Evolutionary conservation across 768 basidiomycete genomes (phyloP), one percentile per base, ranked within the genome.

Genomic region (Pleurotus tuoliensis): DNA sequence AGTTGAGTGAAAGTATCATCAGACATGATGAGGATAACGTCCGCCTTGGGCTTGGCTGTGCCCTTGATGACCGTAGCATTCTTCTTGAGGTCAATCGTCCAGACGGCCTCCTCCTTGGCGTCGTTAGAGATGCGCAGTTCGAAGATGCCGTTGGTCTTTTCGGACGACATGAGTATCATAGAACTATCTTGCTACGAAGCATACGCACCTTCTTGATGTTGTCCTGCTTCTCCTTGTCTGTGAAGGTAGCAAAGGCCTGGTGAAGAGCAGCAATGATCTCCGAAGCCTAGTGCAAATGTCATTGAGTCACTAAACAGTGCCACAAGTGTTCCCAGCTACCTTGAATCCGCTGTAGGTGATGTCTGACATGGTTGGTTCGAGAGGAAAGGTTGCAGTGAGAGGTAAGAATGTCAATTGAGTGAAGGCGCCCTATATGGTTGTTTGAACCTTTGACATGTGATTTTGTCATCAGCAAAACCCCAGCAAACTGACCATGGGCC

Each of bases 71-170:
- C 81, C 18, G 78, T 73, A 9, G 90, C 92, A 12, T 81, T 78
- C 74, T 88, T 88, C 82, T 98, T 97, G 67, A 96, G 66, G 77
- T 98, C 95, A 63, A 98, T 92, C 5, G 93, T 94, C 93, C 93
- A 97, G 45, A 79, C 79, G 16, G 76, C 88, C 59, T 84, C 84
- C 70, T 89, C 77, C 57, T 87, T 88, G 13, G 80, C 76, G 25
- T 71, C 78, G 66, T 94, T 92, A 69, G 85, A 83, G 62, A 96
- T 81, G 52, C 84, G 82, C 41, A 97, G 76, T 70, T 94, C 88
- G 68, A 97, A 94, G 66, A 95, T 83, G 59, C 90, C 93, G 63
- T 90, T 92, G 49, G 87, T 88, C 93, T 92, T 34, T 9, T 7
- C 7, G 25, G 13, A 24, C 16, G 16, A 7, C 15, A n/a, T n/a